phyloP scores from a whole-genome alignment of 805 yeast genomes.

The Hanseniaspora clermontiae region DNA sequence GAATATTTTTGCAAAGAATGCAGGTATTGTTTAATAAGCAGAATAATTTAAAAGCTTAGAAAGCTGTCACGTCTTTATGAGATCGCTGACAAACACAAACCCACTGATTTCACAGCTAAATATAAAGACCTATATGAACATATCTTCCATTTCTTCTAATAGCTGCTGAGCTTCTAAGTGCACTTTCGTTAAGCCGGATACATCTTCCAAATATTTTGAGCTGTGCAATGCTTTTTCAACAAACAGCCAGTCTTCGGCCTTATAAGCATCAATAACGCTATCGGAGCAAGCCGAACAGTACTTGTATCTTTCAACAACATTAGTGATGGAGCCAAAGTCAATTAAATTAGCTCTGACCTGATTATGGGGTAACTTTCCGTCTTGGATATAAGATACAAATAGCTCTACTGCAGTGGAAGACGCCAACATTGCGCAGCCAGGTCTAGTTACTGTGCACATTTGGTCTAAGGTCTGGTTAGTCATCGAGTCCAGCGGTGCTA shows the following conservation, averaged over 20 bases:
- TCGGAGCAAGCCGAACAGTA: constrained; percentile 81
- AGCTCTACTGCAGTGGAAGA: constrained; percentile 78
- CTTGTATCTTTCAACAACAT: constrained; percentile 59
- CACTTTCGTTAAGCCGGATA: constrained; percentile 67
- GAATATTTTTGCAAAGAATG: no score
- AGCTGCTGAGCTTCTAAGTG: constrained; percentile 54
- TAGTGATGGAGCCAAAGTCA: constrained; percentile 47
- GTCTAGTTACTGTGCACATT: constrained; percentile 97
- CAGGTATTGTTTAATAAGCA: no score
- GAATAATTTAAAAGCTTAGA: no score
- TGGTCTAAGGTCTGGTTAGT: constrained; percentile 84
- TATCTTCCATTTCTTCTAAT: constrained; percentile 15
- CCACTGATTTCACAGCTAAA: not conserved
- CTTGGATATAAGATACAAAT: constrained; percentile 60
- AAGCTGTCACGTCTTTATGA: no score
- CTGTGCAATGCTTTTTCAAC: constrained; percentile 58
- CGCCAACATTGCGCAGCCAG: constrained; percentile 87
- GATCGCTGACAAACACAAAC: not conserved
- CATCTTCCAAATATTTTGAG: constrained; percentile 51
- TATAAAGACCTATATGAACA: not conserved
- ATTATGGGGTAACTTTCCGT: constrained; percentile 28
- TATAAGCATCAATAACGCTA: constrained; percentile 41
- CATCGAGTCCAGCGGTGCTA: constrained; percentile 84
- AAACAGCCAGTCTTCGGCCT: constrained; percentile 63
- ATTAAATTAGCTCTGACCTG: constrained; percentile 81